These are phyloP conservation scores for Microcyclospora tardicrescens DNA, from an alignment of 2,329 filamentous ascomycete species.

Conservation along the genomic window DNA sequence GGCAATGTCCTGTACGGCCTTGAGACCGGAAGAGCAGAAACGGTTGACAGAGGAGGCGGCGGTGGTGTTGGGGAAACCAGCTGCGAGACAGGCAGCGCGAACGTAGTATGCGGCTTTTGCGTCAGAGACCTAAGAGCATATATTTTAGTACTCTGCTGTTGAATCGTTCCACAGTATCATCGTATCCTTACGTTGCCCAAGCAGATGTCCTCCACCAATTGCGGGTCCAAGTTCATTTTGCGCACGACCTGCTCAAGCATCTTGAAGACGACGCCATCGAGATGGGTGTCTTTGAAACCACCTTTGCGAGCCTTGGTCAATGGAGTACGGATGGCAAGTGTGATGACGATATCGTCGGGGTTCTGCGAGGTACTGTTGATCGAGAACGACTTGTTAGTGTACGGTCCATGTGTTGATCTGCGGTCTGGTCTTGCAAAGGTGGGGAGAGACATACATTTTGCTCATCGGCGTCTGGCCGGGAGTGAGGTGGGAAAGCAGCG, in stretches of 20 bases:
- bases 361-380: constrained; percentile 41
- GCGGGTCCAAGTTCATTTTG: constrained; percentile 21
- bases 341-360: constrained; percentile 93
- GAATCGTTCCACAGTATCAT: not conserved
- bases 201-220: constrained; percentile 55
- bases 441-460: constrained; percentile 60
- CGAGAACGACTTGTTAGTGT: constrained; percentile 47
- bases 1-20: constrained; percentile 89
- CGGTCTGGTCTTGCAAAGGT: constrained; percentile 45
- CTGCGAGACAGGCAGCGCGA: constrained; percentile 76
- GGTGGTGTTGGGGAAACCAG: constrained; percentile 85
- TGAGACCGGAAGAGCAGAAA: constrained; percentile 94
- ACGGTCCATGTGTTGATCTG: constrained; percentile 63
- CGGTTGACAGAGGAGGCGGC: constrained; percentile 75
- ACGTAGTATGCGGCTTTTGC: constrained; percentile 79
- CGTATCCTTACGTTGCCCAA: constrained; percentile 59
- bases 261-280: constrained; percentile 77
- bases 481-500: constrained; percentile 74
- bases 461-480: constrained; percentile 55
- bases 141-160: constrained; percentile 1
- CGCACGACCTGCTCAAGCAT: constrained; percentile 52
- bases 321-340: constrained; percentile 77
- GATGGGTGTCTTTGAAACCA: constrained; percentile 82
- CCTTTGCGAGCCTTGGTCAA: constrained; percentile 82
- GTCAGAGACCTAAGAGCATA: constrained; percentile 54